Conservation (phyloP, 345 rosid genomes). For the Hypericum androsaemum region DNA sequence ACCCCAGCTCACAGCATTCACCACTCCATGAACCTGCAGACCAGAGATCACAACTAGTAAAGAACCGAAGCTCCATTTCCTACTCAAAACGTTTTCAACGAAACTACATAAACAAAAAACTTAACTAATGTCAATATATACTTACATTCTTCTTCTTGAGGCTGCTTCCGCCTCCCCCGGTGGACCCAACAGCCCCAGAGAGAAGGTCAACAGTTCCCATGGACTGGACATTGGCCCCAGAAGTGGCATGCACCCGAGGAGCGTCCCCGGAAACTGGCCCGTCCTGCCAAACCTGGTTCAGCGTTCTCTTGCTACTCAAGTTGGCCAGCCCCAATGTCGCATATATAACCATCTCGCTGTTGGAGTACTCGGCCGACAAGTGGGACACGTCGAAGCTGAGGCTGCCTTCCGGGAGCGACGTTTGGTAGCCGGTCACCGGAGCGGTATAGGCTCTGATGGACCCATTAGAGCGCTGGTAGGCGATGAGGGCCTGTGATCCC, state of each 20-base stretch:
- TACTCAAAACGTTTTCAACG: no score
- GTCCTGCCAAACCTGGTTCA: constrained; percentile 84
- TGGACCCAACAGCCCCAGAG: constrained; percentile 39
- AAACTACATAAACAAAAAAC: no score
- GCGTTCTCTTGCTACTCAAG: constrained; percentile 18
- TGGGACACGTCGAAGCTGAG: constrained; percentile 61
- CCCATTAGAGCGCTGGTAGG: constrained; percentile 50
- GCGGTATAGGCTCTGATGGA: constrained; percentile 57
- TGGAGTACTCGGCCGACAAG: constrained; percentile 39
- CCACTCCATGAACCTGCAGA: constrained; percentile 80
- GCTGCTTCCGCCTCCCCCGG: constrained; percentile 29
- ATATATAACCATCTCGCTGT: constrained; percentile 56
- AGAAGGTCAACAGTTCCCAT: constrained; percentile 49
- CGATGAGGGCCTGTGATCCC: constrained; percentile 76
- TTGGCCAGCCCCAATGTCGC: constrained; percentile 44
- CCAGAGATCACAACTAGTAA: no score
- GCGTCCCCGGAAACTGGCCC: constrained; percentile 43
- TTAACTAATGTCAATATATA: neutral
- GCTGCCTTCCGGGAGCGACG: constrained; percentile 37
- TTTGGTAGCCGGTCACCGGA: constrained; percentile 39
- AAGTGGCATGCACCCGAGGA: constrained; percentile 34
- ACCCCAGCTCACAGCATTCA: constrained; percentile 84
- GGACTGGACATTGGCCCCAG: constrained; percentile 52
- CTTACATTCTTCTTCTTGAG: constrained; percentile 55
- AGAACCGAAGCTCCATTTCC: no score